These are phyloP conservation scores for Botrytis cinerea DNA, from an alignment of 2,329 filamentous ascomycete genomes.

Conservation along the genomic window DNA sequence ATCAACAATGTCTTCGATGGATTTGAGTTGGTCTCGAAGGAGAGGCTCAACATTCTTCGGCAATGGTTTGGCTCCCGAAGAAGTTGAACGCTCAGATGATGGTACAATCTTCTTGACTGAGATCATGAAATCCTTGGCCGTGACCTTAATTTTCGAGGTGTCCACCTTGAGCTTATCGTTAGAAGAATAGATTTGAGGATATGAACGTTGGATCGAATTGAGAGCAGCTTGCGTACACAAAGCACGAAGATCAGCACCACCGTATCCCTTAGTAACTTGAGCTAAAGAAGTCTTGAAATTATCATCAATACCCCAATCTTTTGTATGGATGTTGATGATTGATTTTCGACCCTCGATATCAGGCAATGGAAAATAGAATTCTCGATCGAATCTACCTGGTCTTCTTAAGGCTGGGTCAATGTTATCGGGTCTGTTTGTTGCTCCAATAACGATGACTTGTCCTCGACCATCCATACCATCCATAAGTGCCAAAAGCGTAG, in stretches of 20 bases:
- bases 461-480: conserved; percentile 98
- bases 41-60: conserved; percentile 80
- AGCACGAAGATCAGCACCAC: conserved; percentile 90
- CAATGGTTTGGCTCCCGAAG: conserved; percentile 79
- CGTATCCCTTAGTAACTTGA: conserved; percentile 91
- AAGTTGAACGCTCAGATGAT: conserved; percentile 86
- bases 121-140: conserved; percentile 95
- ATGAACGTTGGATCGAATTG: conserved; percentile 93
- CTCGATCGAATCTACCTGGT: conserved; percentile 91
- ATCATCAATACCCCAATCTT: conserved; percentile 82
- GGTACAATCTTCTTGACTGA: conserved; percentile 96
- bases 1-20: conserved; percentile 70
- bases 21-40: conserved; percentile 68
- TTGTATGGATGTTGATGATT: conserved; percentile 94
- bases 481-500: conserved; percentile 90
- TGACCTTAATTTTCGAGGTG: conserved; percentile 78
- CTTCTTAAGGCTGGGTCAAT: conserved; percentile 94
- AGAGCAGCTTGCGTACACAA: conserved; percentile 94
- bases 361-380: conserved; percentile 96
- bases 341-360: conserved; percentile 76
- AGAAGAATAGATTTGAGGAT: conserved; percentile 92
- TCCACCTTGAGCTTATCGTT: conserved; percentile 89
- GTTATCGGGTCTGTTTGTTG: conserved; percentile 96
- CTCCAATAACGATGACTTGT: conserved; percentile 97
- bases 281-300: conserved; percentile 82